Evolutionary conservation across 1,139 yeast genomes (phyloP).

Genomic region (Kodamaea fungicola): DNA sequence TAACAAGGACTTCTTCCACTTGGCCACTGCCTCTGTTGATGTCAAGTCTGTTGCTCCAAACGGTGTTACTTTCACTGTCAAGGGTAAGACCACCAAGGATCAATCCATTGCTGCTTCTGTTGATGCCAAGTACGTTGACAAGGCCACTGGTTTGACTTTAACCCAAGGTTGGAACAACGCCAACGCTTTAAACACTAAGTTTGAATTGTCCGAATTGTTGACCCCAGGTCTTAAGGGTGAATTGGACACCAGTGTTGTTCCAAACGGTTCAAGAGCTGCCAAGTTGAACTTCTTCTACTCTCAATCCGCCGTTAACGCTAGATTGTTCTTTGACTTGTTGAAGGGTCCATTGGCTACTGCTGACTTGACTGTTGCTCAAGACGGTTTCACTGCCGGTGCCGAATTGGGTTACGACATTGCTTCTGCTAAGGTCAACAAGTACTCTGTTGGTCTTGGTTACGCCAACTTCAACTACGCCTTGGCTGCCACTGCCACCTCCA

Average conservation of each 20-base stretch:
- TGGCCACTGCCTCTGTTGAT: constrained; percentile 81
- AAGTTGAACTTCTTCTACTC: constrained; percentile 88
- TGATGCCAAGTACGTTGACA: constrained; percentile 92
- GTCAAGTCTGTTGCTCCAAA: constrained; percentile 93
- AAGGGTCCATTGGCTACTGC: constrained; percentile 96
- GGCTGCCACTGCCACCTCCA: constrained; percentile 85
- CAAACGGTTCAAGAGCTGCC: constrained; percentile 85
- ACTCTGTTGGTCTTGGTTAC: constrained; percentile 94
- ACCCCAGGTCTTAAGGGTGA: constrained; percentile 96
- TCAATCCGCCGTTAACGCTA: constrained; percentile 90
- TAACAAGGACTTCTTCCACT: constrained; percentile 90
- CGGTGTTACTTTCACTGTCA: constrained; percentile 92
- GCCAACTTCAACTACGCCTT: constrained; percentile 83
- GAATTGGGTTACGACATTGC: constrained; percentile 96
- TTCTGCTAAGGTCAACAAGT: constrained; percentile 88
- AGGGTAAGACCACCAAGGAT: constrained; percentile 85
- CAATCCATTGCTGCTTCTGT: constrained; percentile 84
- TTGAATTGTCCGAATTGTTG: constrained; percentile 87
- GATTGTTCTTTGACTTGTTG: constrained; percentile 91
- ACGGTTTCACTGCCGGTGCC: constrained; percentile 96
- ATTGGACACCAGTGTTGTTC: constrained; percentile 82
- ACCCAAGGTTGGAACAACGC: constrained; percentile 98
- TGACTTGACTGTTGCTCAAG: constrained; percentile 92
- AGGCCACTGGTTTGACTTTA: constrained; percentile 86
- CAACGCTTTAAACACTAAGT: constrained; percentile 87